Conservation (phyloP, 208 protist species). For the Leishmania martiniquensis region DNA sequence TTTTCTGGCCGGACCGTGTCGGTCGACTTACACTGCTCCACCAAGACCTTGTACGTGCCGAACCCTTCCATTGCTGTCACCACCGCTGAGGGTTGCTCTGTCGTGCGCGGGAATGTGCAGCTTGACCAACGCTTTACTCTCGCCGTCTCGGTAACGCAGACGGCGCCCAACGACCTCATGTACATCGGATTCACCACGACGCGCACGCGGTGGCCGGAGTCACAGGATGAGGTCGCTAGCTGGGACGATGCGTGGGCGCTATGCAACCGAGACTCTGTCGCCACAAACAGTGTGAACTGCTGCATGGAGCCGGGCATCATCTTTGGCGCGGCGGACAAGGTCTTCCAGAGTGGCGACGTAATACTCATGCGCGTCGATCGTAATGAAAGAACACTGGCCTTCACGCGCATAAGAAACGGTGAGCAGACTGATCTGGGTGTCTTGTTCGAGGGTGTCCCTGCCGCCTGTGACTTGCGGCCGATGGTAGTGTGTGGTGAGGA, state of each 20-base stretch:
- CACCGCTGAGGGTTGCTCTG: conserved; percentile 45
- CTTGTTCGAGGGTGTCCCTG: conserved; percentile 75
- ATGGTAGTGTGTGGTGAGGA: conserved; percentile 72
- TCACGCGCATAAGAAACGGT: conserved; percentile 69
- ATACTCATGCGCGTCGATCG: conserved; percentile 74
- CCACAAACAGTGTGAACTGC: conserved; percentile 88
- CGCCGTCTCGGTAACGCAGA: conserved; percentile 71
- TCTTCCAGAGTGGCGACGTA: conserved; percentile 77
- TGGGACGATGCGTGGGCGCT: conserved; percentile 85
- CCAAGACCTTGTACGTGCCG: conserved; percentile 63
- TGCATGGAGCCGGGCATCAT: conserved; percentile 83
- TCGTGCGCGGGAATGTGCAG: conserved; percentile 66
- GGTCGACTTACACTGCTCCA: conserved; percentile 71
- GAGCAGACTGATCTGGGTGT: conserved; percentile 76
- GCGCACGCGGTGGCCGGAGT: conserved; percentile 44
- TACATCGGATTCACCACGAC: conserved; percentile 87
- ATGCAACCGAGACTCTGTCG: conserved; percentile 69
- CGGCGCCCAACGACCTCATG: conserved; percentile 44
- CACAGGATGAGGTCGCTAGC: conserved; percentile 53
- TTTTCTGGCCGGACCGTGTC: conserved; percentile 40
- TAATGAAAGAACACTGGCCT: conserved; percentile 59
- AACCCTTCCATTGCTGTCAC: conserved; percentile 80
- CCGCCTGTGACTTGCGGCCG: conserved; percentile 49
- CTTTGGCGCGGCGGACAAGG: conserved; percentile 61
- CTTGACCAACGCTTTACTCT: conserved; percentile 62